A percentile compares a stretch with the other conserved stretches of the same genome.
These are phyloP conservation scores for Arthrobotrys pseudoclavata DNA, from an alignment of 2,329 filamentous ascomycete species.

Conservation along the genomic window DNA sequence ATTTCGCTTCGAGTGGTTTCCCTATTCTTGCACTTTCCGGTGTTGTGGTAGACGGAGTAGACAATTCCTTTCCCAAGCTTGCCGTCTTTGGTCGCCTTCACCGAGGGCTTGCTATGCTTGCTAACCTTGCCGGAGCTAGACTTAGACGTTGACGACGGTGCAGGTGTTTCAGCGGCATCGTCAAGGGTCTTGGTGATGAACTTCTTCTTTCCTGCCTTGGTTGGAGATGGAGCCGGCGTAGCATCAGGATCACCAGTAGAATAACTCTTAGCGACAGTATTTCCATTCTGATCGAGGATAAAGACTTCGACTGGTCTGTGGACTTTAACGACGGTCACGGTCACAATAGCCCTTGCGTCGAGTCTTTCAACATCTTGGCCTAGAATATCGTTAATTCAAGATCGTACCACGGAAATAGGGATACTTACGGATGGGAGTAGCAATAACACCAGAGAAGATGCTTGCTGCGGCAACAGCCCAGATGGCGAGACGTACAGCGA, in stretches of 20 bases:
- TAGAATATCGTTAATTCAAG: slow-evolving; percentile 15
- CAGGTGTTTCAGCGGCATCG: background rate
- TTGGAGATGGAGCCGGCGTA: slow-evolving; percentile 18
- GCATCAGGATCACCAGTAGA: slow-evolving; percentile 19
- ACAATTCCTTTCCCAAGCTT: slow-evolving; percentile 68
- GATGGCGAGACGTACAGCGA: slow-evolving; percentile 45
- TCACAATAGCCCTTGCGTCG: slow-evolving; percentile 9
- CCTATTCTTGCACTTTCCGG: slow-evolving; percentile 76
- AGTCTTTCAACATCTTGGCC: slow-evolving; percentile 6
- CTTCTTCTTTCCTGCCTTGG: background rate
- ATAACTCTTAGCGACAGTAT: slow-evolving; percentile 13
- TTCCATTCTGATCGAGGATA: slow-evolving; percentile 38
- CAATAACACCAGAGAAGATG: slow-evolving; percentile 40
- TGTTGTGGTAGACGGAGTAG: slow-evolving; percentile 72
- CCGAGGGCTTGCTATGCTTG: slow-evolving; percentile 4
- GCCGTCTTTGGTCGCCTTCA: slow-evolving; percentile 8
- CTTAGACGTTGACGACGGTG: slow-evolving; percentile 14
- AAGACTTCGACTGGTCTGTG: slow-evolving; percentile 23
- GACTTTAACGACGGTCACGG: slow-evolving; percentile 12
- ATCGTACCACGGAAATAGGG: background rate
- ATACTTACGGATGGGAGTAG: slow-evolving; percentile 40
- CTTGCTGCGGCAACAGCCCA: slow-evolving; percentile 41
- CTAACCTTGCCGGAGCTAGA: slow-evolving; percentile 3
- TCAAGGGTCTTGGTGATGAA: slow-evolving; percentile 8
- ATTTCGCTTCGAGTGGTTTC: slow-evolving; percentile 77